phyloP scores from a whole-genome alignment of 73 alveolate genomes.

The Paramecium biaurelia region DNA sequence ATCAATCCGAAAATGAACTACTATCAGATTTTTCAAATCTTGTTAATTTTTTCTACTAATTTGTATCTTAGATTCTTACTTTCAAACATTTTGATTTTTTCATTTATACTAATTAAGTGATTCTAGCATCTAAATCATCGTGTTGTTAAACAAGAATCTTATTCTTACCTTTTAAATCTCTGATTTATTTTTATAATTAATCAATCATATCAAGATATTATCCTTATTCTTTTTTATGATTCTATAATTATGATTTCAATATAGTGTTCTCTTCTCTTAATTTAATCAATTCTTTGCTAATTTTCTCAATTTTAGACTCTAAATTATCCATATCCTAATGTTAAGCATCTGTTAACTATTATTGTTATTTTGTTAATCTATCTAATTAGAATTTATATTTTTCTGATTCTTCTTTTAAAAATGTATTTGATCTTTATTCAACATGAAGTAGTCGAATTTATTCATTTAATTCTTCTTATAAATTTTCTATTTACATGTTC shows the following conservation, averaged over 20 bases:
- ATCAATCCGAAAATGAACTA: slow-evolving; percentile 43
- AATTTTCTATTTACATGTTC: neutral
- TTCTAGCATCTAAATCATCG: slow-evolving; percentile 26
- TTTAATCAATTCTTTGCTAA: slow-evolving; percentile 21
- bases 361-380: neutral
- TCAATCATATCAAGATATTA: neutral
- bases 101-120: neutral
- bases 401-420: slow-evolving; percentile 23
- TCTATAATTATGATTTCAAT: neutral
- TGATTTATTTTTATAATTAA: neutral
- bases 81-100: neutral
- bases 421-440: neutral
- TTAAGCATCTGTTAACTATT: slow-evolving; percentile 15
- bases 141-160: neutral
- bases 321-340: slow-evolving; percentile 34
- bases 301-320: slow-evolving; percentile 45
- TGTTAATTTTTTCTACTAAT: neutral
- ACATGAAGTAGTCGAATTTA: neutral
- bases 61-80: neutral
- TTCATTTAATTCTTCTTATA: neutral
- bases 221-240: neutral
- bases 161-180: slow-evolving; percentile 24
- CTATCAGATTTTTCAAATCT: neutral
- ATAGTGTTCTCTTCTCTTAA: neutral
- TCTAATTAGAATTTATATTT: neutral